Evolutionary conservation across 2,329 filamentous ascomycete genomes (phyloP), one percentile per base, ranked within the genome.

Genomic region (Trichoderma semiorbis): DNA sequence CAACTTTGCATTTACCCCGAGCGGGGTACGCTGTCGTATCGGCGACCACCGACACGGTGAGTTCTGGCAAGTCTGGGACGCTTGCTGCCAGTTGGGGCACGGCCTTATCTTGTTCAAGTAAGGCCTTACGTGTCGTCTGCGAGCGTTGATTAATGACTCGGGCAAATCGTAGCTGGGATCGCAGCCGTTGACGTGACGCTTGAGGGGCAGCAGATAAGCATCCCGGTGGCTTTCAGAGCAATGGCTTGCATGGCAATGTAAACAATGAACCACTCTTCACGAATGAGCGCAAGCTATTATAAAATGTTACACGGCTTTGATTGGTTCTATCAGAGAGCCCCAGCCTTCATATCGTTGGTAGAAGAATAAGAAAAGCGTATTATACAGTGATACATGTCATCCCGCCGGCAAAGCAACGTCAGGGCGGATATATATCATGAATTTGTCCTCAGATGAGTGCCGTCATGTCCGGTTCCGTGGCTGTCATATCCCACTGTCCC

Each of bases 351-450:
- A 69, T 72, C 63, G 34, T 73, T 63, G n/a, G 24, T 58, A 71
- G 73, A 60, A n/a, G 34, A 34, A 26, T 3, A 50, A 50, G 60
- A 69, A 76, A 11, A 70, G 43, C 50, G 76, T 74, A 71, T 79
- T 68, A 73, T 80, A 80, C 77, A 80, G 73, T 78, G 75, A 73
- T 79, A 78, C 78, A 80, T 77, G 62, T 74, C 69, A 60, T 71
- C 72, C 50, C 73, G 66, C 70, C 70, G 69, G 70, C 36, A 74
- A 61, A 64, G 18, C 68, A 72, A 34, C 53, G 72, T 74, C 71
- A 60, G 53, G 74, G 69, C 55, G 61, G 66, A 39, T 36, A 67
- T 67, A 68, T 58, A 72, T 72, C 68, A 71, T 71, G 39, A 71
- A 26, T 61, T 60, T 53, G 11, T 50, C 71, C 71, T 28, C 66